A percentile compares a stretch with the other conserved stretches of the same genome.
phyloP scores from a whole-genome alignment of 768 basidiomycete genomes.

The Pilatotrama ljubarskyi region DNA sequence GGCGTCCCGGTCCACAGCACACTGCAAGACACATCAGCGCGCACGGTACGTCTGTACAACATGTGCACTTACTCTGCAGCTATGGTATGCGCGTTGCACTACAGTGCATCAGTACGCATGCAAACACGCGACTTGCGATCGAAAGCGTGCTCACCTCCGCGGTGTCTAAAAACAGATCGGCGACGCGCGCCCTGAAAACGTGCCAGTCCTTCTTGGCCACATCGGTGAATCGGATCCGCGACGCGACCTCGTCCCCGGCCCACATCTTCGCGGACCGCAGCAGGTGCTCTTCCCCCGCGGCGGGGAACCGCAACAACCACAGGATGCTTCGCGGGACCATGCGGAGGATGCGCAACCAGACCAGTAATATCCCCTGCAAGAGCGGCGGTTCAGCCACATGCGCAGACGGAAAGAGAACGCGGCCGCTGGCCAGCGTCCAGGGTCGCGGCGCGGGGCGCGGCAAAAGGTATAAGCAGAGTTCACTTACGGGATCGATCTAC shows the following conservation, averaged over 20 bases:
- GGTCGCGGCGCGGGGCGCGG: not conserved
- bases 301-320: constrained; percentile 55
- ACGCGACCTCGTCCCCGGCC: constrained; percentile 47
- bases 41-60: not conserved
- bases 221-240: constrained; percentile 49
- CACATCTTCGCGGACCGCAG: constrained; percentile 42
- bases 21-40: constrained; percentile 29
- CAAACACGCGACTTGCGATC: not conserved
- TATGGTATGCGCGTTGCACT: constrained; percentile 56
- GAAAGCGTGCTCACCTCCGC: constrained; percentile 39
- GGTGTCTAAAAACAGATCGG: constrained; percentile 53
- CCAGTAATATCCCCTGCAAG: constrained; percentile 41
- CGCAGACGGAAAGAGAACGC: not conserved
- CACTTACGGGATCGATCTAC: constrained; percentile 22
- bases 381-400: not conserved
- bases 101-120: not conserved
- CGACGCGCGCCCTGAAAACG: constrained; percentile 46
- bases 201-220: constrained; percentile 48
- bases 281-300: constrained; percentile 47
- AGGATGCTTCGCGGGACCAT: constrained; percentile 47
- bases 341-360: constrained; percentile 49
- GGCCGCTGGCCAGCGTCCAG: not conserved
- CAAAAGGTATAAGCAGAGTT: not conserved
- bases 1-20: constrained; percentile 55
- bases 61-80: constrained; percentile 44